Base-by-base conservation (phyloP, 2,329 filamentous ascomycete genomes). In the Coniella vitis region DNA sequence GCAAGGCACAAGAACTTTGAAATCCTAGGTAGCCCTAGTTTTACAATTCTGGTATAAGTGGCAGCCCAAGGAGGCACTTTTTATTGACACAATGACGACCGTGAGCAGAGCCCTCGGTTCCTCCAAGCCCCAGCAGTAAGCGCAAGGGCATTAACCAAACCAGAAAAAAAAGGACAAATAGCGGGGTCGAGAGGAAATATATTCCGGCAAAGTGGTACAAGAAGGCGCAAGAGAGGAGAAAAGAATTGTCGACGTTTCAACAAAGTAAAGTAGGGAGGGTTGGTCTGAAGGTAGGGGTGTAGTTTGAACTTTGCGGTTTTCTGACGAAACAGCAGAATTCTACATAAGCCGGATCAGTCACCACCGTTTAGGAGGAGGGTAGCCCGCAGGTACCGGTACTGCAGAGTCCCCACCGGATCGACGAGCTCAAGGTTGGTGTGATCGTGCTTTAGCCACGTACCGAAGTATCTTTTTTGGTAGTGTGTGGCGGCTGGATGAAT, bases 361-460 rank as follows among this genome's bases (percentile, higher is more conserved):
- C 17, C 35, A 35, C n/a, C 10, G 25, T 29, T n/a, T 25, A 34
- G 47, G 25, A 20, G 36, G 21, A 38, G 20, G 40, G 31, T 13
- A 19, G 13, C n/a, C 16, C 16, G 34, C 35, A 53, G 40, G 51
- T 53, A 53, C 51, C 44, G 48, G 50, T 52, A 52, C 50, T 36
- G 21, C 7, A 29, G 22, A 38, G 50, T 49, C 34, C 16, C 44
- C 47, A 51, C 48, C 34, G 20, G 47, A 47, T 53, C 48, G 48
- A 41, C 38, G 38, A 36, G 48, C 41, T 31, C 48, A 19, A 47
- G 20, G 43, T 32, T 49, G 43, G 47, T n/a, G 42, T 45, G 39
- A 36, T 42, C 36, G 43, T 47, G 31, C 20, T 16, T 31, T 43
- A 49, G 13, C 42, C 40, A 47, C 44, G 46, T 48, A 49, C 47